Evolutionary conservation across 257 asterid genomes (phyloP).

Genomic region (Craterostigma plantagineum): DNA sequence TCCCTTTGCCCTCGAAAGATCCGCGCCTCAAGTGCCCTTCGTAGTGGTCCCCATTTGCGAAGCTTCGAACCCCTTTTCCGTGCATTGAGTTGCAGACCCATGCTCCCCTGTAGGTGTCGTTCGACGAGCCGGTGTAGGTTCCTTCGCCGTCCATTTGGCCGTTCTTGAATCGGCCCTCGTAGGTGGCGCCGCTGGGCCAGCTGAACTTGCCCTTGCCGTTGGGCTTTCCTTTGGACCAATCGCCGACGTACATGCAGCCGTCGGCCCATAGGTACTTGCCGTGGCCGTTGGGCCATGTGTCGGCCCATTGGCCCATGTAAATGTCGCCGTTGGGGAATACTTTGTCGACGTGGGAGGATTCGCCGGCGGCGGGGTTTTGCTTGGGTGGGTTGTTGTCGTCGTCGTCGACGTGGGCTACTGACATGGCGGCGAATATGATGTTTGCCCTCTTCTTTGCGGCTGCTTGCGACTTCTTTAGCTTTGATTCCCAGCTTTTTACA

Average conservation of each 20-base stretch:
- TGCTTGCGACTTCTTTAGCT: slow-evolving; percentile 44
- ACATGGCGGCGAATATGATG: slow-evolving; percentile 44
- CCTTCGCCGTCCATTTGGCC: slow-evolving; percentile 85
- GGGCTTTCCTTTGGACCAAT: slow-evolving; percentile 54
- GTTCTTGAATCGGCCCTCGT: slow-evolving; percentile 73
- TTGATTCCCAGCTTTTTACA: slow-evolving; percentile 66
- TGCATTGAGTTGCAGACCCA: slow-evolving; percentile 61
- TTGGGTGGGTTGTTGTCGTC: too few species aligned
- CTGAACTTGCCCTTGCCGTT: slow-evolving; percentile 66
- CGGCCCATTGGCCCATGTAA: slow-evolving; percentile 68
- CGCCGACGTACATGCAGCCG: slow-evolving; percentile 83
- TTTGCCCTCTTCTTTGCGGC: slow-evolving; percentile 31
- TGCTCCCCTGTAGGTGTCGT: slow-evolving; percentile 45
- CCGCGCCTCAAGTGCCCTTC: slow-evolving; percentile 64
- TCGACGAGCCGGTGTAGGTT: slow-evolving; percentile 40
- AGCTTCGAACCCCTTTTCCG: slow-evolving; percentile 48
- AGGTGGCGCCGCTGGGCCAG: slow-evolving; percentile 91
- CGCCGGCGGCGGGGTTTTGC: slow-evolving; percentile 15
- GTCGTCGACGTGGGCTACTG: slow-evolving; percentile 88
- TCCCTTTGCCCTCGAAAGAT: slow-evolving; percentile 52
- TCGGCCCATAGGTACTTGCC: slow-evolving; percentile 77
- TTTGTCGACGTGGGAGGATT: slow-evolving; percentile 38
- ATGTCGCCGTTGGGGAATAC: slow-evolving; percentile 48
- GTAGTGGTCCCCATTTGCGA: slow-evolving; percentile 56
- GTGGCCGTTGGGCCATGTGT: slow-evolving; percentile 40